Evolutionary conservation across 2,329 filamentous ascomycete species (phyloP).

Genomic region (Penicillium verrucosum): DNA sequence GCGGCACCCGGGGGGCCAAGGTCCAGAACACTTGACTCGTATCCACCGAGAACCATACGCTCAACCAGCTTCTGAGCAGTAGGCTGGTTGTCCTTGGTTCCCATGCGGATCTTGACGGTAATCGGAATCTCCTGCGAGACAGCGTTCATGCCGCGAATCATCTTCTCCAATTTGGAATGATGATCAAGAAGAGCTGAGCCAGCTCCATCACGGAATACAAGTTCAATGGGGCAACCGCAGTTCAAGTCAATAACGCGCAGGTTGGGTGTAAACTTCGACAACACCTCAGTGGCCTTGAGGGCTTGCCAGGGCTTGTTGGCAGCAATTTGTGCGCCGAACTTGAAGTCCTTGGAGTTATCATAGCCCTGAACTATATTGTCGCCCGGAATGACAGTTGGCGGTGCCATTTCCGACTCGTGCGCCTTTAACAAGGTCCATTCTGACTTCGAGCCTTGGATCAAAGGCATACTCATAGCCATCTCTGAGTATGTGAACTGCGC

Average conservation of each 20-base stretch:
- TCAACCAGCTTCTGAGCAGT: constrained; percentile 79
- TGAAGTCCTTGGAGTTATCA: constrained; percentile 76
- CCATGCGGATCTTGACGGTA: constrained; percentile 91
- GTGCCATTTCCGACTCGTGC: constrained; percentile 74
- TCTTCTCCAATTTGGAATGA: constrained; percentile 85
- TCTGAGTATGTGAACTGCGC: constrained; percentile 95
- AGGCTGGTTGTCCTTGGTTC: constrained; percentile 74
- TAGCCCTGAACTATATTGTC: constrained; percentile 67
- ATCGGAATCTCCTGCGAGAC: constrained; percentile 89
- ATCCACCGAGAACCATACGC: constrained; percentile 74
- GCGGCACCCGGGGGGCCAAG: constrained; percentile 80
- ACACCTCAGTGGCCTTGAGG: constrained; percentile 78
- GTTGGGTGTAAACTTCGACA: constrained; percentile 73
- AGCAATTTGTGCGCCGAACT: constrained; percentile 89
- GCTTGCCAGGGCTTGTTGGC: constrained; percentile 90
- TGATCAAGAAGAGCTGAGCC: constrained; percentile 90
- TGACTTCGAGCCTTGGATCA: constrained; percentile 82
- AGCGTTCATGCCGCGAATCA: constrained; percentile 91
- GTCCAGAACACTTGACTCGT: constrained; percentile 63
- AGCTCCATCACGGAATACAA: constrained; percentile 82
- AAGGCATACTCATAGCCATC: constrained; percentile 89
- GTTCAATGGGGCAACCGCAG: constrained; percentile 94
- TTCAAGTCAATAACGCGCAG: constrained; percentile 92
- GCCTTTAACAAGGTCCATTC: constrained; percentile 96
- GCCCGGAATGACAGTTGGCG: constrained; percentile 62